These are phyloP conservation scores for Pholiota microspora DNA, from an alignment of 768 basidiomycete species.

Conservation along the genomic window DNA sequence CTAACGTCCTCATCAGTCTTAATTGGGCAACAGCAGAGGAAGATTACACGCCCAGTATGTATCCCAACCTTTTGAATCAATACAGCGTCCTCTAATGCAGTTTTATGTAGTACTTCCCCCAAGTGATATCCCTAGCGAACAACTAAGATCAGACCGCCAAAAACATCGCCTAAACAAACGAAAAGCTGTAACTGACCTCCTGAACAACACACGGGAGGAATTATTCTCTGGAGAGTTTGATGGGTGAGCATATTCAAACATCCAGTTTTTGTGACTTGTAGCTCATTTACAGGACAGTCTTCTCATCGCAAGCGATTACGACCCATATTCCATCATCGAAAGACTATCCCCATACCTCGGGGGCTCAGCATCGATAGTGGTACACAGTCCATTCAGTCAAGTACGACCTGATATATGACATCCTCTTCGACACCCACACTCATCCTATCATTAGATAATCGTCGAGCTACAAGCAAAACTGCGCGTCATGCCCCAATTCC, in stretches of 20 bases:
- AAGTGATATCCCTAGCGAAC: constrained; percentile 52
- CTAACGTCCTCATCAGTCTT: constrained; percentile 59
- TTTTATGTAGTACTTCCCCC: constrained; percentile 51
- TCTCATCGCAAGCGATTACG: constrained; percentile 80
- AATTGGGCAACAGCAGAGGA: constrained; percentile 92
- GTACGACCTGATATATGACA: too few species aligned
- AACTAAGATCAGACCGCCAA: constrained; percentile 71
- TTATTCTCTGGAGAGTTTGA: constrained; percentile 89
- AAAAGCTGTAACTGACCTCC: constrained; percentile 60
- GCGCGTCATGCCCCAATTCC: constrained; percentile 60
- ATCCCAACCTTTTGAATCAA: not conserved
- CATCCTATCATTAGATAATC: constrained; percentile 51
- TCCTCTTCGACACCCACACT: not conserved
- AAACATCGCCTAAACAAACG: constrained; percentile 73
- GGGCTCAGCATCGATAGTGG: constrained; percentile 84
- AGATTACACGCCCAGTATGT: constrained; percentile 65
- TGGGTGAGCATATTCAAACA: constrained; percentile 46
- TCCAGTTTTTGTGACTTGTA: not conserved
- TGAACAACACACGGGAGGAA: constrained; percentile 70
- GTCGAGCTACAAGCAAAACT: constrained; percentile 73
- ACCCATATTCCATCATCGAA: constrained; percentile 78
- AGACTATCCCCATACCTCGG: constrained; percentile 72
- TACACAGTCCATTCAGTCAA: constrained; percentile 82
- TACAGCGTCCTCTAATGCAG: constrained; percentile 1
- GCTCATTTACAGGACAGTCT: constrained; percentile 43